phyloP scores from a whole-genome alignment of 2,329 filamentous ascomycete genomes.

The Didymella pinodella region DNA sequence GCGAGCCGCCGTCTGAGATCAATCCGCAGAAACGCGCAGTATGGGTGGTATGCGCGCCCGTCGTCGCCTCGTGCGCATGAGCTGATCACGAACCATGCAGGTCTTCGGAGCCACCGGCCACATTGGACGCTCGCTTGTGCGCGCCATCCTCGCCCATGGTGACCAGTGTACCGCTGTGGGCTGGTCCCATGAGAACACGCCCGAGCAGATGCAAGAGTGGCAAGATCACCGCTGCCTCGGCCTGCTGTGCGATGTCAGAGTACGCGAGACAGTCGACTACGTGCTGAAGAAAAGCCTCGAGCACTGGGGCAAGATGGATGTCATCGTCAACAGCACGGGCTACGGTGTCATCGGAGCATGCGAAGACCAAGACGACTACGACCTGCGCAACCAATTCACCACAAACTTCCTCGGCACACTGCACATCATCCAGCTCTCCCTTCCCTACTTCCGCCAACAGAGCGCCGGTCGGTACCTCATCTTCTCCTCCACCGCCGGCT shows the following conservation, averaged over 20 bases:
- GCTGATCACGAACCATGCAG: slow-evolving; percentile 44
- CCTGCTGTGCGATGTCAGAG: slow-evolving; percentile 88
- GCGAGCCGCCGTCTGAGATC: slow-evolving; percentile 78
- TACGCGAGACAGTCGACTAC: slow-evolving; percentile 75
- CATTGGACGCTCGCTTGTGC: slow-evolving; percentile 89
- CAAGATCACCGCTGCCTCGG: slow-evolving; percentile 74
- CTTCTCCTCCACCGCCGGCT: slow-evolving; percentile 90
- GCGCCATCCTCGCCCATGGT: slow-evolving; percentile 78
- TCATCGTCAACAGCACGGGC: slow-evolving; percentile 89
- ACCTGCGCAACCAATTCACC: slow-evolving; percentile 94
- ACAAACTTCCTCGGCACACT: slow-evolving; percentile 97
- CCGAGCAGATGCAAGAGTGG: slow-evolving; percentile 74
- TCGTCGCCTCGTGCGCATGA: slow-evolving; percentile 4
- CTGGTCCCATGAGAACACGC: slow-evolving; percentile 77
- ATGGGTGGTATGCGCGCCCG: slow-evolving; percentile 75
- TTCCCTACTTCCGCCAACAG: slow-evolving; percentile 86
- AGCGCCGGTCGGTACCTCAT: slow-evolving; percentile 84
- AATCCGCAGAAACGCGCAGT: slow-evolving; percentile 77
- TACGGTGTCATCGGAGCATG: slow-evolving; percentile 96
- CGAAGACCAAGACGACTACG: slow-evolving; percentile 95
- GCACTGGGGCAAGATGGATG: slow-evolving; percentile 82
- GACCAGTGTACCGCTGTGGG: slow-evolving; percentile 90
- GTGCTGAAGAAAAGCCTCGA: slow-evolving; percentile 75
- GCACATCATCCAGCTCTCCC: slow-evolving; percentile 87
- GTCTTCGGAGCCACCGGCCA: slow-evolving; percentile 97